Evolutionary conservation across 148 eudicot genomes (phyloP), one percentile per base, ranked within the genome.

Genomic region (Salicornia ramosissima): DNA sequence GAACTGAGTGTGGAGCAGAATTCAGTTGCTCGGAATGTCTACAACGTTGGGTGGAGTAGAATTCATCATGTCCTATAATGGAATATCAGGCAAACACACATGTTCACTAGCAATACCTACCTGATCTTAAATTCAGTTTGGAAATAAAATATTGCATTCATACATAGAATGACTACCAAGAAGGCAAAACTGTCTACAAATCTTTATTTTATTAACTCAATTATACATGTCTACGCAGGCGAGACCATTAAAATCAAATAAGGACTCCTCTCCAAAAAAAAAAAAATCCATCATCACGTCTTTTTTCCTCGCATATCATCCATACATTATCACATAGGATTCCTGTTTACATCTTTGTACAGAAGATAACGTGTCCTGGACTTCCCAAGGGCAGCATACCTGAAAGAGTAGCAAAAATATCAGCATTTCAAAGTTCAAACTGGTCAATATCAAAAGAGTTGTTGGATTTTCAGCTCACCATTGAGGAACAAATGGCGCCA

Each of bases 401-500:
- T 94, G 95, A 62, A 80, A 58, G 63, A 50, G 47, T 58, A 47
- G 65, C 45, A 47, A 6, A 67, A 71, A 60, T 42, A 39, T 60
- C 34, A 74, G 71, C 16, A 30, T 67, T 54, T 66, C n/a, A n/a
- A n/a, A n/a, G n/a, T n/a, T n/a, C 64, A 30, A 34, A 64, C 34
- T 56, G 11, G 47, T 5, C 57, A 50, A 45, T 30, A 61, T 13
- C 24, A 65, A 34, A n/a, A 33, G 34, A 68, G 56, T 21, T 68
- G 60, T n/a, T 16, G 31, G 25, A 59, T 46, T 24, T 52, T 12
- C 36, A 51, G 73, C 92, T 73, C 73, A 94, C 99, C 99, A 94
- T 68, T 94, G 99, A 47, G 99, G 96, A 73, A 94, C 97, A 86
- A 94, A 94, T 19, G 99, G 99, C 6, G 99, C 97, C 99, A 94